A percentile compares a stretch with the other conserved stretches of the same genome.
phyloP scores from a whole-genome alignment of 2,329 filamentous ascomycete genomes.

The Cladobotryum protrusum region DNA sequence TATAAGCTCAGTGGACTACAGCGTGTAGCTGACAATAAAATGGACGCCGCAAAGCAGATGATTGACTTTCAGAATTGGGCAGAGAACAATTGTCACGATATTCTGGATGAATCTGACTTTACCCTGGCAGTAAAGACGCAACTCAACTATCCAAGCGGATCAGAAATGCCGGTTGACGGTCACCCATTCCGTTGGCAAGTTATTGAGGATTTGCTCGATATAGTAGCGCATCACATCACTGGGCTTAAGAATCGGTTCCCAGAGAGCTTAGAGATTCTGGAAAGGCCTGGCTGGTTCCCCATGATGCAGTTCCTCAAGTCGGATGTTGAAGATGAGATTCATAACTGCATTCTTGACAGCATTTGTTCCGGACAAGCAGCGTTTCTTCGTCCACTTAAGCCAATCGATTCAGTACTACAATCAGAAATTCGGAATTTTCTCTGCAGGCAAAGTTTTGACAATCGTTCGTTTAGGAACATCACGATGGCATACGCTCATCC shows the following conservation, averaged over 20 bases:
- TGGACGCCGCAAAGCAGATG: not conserved
- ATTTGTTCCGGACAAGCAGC: conserved; percentile 27
- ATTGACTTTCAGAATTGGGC: conserved; percentile 6
- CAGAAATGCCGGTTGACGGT: conserved; percentile 43
- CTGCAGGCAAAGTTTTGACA: not conserved
- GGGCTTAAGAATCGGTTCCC: conserved; percentile 33
- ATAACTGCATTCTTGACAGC: conserved; percentile 33
- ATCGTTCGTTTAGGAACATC: not conserved
- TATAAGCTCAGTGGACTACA: conserved; percentile 58
- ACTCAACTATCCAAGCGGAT: conserved; percentile 51
- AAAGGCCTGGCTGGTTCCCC: conserved; percentile 41
- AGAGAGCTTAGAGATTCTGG: conserved; percentile 41
- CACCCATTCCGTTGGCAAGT: conserved; percentile 47
- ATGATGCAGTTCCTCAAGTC: conserved; percentile 48
- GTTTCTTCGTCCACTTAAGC: not conserved
- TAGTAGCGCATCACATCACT: conserved; percentile 33
- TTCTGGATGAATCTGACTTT: conserved; percentile 17
- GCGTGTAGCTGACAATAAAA: conserved; percentile 42
- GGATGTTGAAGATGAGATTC: conserved; percentile 40
- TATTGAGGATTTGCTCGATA: conserved; percentile 32
- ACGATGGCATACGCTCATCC: not conserved
- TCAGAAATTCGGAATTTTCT: conserved; percentile 8
- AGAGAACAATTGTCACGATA: conserved; percentile 3
- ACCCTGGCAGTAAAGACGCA: conserved; percentile 49
- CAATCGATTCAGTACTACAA: conserved; percentile 8